phyloP scores from a whole-genome alignment of 2,329 filamentous ascomycete species.

The Rutstroemia sp. region DNA sequence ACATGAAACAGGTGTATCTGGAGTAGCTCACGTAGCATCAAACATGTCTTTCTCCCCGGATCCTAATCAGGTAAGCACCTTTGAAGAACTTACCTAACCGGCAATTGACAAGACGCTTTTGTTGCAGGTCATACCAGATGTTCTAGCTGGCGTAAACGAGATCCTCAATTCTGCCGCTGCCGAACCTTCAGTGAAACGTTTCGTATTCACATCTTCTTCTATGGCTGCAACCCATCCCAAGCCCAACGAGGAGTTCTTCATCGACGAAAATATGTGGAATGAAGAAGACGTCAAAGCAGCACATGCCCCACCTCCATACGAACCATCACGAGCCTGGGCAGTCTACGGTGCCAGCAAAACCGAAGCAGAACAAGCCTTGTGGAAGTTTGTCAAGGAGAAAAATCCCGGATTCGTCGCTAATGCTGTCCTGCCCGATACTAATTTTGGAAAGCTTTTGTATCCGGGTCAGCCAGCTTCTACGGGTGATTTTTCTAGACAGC shows the following conservation, averaged over 20 bases:
- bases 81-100: background rate
- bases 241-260: slow-evolving; percentile 17
- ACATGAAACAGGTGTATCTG: slow-evolving; percentile 17
- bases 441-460: slow-evolving; percentile 14
- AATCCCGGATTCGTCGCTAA: slow-evolving; percentile 27
- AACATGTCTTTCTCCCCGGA: slow-evolving; percentile 30
- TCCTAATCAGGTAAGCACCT: slow-evolving; percentile 30
- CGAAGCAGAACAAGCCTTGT: slow-evolving; percentile 32
- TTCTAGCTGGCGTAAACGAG: slow-evolving; percentile 25
- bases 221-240: slow-evolving; percentile 20
- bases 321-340: background rate
- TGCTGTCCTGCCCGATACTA: slow-evolving; percentile 18
- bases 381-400: slow-evolving; percentile 32
- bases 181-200: slow-evolving; percentile 31
- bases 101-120: background rate
- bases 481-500: slow-evolving; percentile 10
- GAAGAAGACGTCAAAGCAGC: slow-evolving; percentile 29
- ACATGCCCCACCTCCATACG: slow-evolving; percentile 33
- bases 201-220: slow-evolving; percentile 34
- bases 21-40: slow-evolving; percentile 35
- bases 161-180: slow-evolving; percentile 31
- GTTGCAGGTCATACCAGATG: slow-evolving; percentile 26
- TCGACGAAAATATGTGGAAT: slow-evolving; percentile 31
- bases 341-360: slow-evolving; percentile 36
- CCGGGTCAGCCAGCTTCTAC: slow-evolving; percentile 17